Evolutionary conservation across 2,329 filamentous ascomycete genomes (phyloP), one percentile per base, ranked within the genome.

Genomic region (Diaporthe sp.): DNA sequence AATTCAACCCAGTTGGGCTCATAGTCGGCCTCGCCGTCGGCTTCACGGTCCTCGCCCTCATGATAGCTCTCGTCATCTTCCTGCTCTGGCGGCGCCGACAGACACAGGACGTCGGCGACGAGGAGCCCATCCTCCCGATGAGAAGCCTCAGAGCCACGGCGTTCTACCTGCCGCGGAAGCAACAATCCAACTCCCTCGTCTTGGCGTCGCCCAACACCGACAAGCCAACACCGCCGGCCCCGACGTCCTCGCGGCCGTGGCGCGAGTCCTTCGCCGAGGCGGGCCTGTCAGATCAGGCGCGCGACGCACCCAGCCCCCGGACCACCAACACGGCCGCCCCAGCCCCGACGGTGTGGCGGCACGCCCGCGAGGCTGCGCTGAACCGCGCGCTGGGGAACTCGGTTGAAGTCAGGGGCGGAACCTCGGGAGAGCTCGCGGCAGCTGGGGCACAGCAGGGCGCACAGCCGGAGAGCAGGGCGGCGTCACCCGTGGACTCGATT

Each of bases 61-160:
- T 71, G 34, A 73, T 42, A 4, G 76, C 77, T 2, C 46, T 68
- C 25, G 44, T 68, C 3, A 62, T 75, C 34, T 61, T 19, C 58
- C 46, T 60, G n/a, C 58, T 76, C 25, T 72, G 75, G 72, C 72
- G 72, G 51, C 28, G 46, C 42, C 53, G 72, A 8, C 53, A 46
- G 25, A 55, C 44, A 7, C 72, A 28, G 19, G 19, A 53, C 10
- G 15, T 25, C 1, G 28, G 60, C 22, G 51, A 75, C 34, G 67
- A 72, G 15, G 72, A 72, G 34, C 72, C 67, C 17, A 31, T 51
- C 31, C 55, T 61, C 42, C 67, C 51, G 7, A 13, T n/a, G 6
- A 53, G 37, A 7, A 42, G 49, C 9, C 25, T 49, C 12, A 37
- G 46, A 25, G 17, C 31, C 3, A 58, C 22, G 4, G 46, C 58